Percentiles rank a stretch among this genome's conserved stretches.
Conservation (phyloP, 1,139 yeast genomes). For the Hyphopichia fennica region DNA sequence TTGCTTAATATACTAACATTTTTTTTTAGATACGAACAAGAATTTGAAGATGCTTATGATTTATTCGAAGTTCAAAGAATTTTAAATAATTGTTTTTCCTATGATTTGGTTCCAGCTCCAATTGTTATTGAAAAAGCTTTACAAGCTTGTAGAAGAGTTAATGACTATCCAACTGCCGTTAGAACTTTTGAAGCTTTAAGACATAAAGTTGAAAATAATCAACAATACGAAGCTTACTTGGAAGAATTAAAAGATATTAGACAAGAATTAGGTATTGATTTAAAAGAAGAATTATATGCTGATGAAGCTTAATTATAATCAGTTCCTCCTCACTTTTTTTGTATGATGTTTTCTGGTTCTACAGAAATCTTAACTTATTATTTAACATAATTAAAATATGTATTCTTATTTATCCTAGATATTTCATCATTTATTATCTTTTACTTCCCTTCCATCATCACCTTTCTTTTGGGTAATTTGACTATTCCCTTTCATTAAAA, state of each 20-base stretch:
- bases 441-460: too few species aligned
- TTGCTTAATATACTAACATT: slow-evolving; percentile 27
- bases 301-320: slow-evolving; percentile 19
- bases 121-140: slow-evolving; percentile 93
- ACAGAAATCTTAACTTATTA: neutral
- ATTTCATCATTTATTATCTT: neutral
- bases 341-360: too few species aligned
- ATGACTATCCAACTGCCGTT: slow-evolving; percentile 97
- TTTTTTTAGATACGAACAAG: slow-evolving; percentile 75
- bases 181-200: slow-evolving; percentile 95
- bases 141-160: slow-evolving; percentile 98
- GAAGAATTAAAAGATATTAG: slow-evolving; percentile 92
- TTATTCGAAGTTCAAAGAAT: slow-evolving; percentile 89
- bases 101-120: slow-evolving; percentile 98
- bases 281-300: slow-evolving; percentile 82
- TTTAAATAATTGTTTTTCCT: slow-evolving; percentile 95
- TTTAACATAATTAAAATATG: neutral
- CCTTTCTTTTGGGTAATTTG: too few species aligned
- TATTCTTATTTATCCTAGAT: neutral
- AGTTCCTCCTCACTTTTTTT: neutral
- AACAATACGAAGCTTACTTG: slow-evolving; percentile 92
- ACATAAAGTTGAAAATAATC: slow-evolving; percentile 91
- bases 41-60: slow-evolving; percentile 97
- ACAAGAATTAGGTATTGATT: slow-evolving; percentile 89
- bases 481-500: too few species aligned